Percentiles rank a stretch among this genome's conserved stretches.
Conservation (phyloP, 768 basidiomycete species). For the Boletellus sp. region DNA sequence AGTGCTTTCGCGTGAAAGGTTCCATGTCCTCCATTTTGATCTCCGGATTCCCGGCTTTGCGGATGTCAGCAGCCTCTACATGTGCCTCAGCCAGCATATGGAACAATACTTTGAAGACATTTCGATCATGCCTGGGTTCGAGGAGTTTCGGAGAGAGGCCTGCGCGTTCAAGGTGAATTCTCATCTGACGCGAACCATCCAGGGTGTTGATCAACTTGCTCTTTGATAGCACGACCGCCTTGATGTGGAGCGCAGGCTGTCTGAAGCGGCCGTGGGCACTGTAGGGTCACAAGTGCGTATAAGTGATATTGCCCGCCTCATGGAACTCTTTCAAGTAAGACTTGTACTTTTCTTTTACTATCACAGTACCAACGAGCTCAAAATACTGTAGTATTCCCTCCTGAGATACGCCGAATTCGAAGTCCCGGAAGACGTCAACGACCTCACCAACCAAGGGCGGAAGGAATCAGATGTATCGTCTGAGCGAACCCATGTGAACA, state of each 20-base stretch:
- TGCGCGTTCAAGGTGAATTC: conserved; percentile 72
- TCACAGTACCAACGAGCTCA: background rate
- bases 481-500: conserved; percentile 42
- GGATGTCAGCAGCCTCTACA: conserved; percentile 73
- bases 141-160: conserved; percentile 69
- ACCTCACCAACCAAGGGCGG: conserved; percentile 21
- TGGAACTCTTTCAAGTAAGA: conserved; percentile 78
- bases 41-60: conserved; percentile 82
- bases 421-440: conserved; percentile 32
- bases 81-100: conserved; percentile 75
- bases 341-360: background rate
- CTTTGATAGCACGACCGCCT: conserved; percentile 67
- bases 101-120: conserved; percentile 74
- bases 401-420: conserved; percentile 72
- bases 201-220: conserved; percentile 2
- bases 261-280: conserved; percentile 40
- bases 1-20: conserved; percentile 62
- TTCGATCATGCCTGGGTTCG: conserved; percentile 57
- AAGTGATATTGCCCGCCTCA: conserved; percentile 75
- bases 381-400: conserved; percentile 53
- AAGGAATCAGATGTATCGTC: conserved; percentile 36
- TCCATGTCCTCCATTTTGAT: conserved; percentile 82
- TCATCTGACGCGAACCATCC: background rate
- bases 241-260: conserved; percentile 60
- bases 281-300: conserved; percentile 57